A percentile compares a stretch with the other conserved stretches of the same genome.
These are phyloP conservation scores for Acanthamoeba healyi DNA, from an alignment of 208 protist genomes.

Conservation along the genomic window DNA sequence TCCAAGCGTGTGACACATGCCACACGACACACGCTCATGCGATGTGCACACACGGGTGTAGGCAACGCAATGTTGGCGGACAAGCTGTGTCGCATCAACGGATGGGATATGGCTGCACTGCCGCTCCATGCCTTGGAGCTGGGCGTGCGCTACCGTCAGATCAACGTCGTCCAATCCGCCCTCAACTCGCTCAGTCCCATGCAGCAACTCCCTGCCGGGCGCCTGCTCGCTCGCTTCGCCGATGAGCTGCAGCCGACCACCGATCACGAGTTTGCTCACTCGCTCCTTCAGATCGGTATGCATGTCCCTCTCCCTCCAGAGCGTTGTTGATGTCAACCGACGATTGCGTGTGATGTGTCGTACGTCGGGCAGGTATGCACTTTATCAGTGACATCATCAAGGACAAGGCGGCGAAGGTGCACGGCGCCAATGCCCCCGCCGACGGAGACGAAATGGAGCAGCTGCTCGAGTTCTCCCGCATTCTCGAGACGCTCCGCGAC, in stretches of 20 bases:
- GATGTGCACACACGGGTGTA: too few relatives aligned
- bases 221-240: background rate
- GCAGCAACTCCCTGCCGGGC: slow-evolving; percentile 25
- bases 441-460: background rate
- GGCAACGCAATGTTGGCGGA: slow-evolving; percentile 9
- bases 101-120: slow-evolving; percentile 12
- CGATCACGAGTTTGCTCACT: background rate
- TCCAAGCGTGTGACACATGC: too few relatives aligned
- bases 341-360: background rate
- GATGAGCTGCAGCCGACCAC: background rate
- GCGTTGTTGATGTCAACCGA: too few relatives aligned
- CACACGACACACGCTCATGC: too few relatives aligned
- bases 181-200: background rate
- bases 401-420: slow-evolving; percentile 29
- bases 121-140: slow-evolving; percentile 46
- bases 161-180: slow-evolving; percentile 40
- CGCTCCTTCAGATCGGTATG: slow-evolving; percentile 58
- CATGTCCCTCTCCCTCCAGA: too few relatives aligned
- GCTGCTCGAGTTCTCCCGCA: background rate
- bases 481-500: slow-evolving; percentile 37
- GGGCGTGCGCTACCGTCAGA: slow-evolving; percentile 40
- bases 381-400: slow-evolving; percentile 63
- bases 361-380: background rate
- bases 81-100: slow-evolving; percentile 39
- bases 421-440: background rate